Evolutionary conservation across 495 filamentous ascomycete species (phyloP).

Genomic region (Talaromyces ruber): DNA sequence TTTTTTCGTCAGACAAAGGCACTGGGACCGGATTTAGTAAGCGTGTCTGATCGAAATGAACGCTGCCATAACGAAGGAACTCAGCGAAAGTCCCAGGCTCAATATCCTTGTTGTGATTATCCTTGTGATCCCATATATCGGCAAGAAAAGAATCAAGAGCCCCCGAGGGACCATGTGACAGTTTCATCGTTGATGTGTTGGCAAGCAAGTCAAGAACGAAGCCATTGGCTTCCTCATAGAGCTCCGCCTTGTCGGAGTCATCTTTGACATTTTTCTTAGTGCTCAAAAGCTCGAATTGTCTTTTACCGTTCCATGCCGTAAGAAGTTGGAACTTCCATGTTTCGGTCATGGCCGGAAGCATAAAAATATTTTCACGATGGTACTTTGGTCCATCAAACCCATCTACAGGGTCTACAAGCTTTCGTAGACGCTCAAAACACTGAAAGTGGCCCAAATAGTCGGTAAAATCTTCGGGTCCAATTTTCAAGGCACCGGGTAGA

Average conservation of each 20-base stretch:
- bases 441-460: slow-evolving; percentile 2
- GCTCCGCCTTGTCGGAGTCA: not conserved
- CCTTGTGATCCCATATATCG: not conserved
- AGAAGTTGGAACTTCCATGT: not conserved
- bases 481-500: not conserved
- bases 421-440: not conserved
- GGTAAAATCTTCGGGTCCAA: not conserved
- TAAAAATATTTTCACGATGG: not conserved
- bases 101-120: slow-evolving; percentile 2
- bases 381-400: not conserved
- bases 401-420: not conserved
- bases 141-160: not conserved
- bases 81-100: slow-evolving; percentile 9
- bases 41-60: slow-evolving; percentile 7
- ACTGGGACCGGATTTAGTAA: not conserved
- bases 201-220: not conserved
- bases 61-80: slow-evolving; percentile 7
- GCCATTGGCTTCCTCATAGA: not conserved
- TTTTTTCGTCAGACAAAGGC: not conserved
- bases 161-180: not conserved
- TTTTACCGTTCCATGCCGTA: not conserved
- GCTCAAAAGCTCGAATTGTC: not conserved
- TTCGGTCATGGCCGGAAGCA: not conserved
- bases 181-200: not conserved
- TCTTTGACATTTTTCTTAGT: not conserved